Evolutionary conservation across 2,329 filamentous ascomycete species (phyloP).

Genomic region (Alternaria atra): DNA sequence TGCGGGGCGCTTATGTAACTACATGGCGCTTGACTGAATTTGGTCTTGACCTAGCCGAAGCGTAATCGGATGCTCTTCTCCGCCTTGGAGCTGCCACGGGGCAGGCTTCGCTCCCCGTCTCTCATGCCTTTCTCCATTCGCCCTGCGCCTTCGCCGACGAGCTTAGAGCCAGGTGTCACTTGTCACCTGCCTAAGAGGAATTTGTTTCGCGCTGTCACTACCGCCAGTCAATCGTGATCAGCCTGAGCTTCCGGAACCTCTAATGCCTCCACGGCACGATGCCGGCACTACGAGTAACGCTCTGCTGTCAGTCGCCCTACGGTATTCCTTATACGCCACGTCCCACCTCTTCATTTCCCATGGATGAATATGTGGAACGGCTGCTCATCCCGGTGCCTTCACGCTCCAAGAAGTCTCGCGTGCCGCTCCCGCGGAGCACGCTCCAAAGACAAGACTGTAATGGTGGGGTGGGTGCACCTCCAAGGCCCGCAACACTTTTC

Average conservation of each 20-base stretch:
- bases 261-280: neutral
- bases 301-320: neutral
- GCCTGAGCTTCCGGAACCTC: neutral
- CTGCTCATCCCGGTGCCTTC: neutral
- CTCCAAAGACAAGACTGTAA: neutral
- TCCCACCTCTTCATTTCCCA: neutral
- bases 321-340: neutral
- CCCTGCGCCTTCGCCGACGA: constrained; percentile 1
- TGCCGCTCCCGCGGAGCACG: neutral
- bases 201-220: neutral
- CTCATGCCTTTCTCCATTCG: neutral
- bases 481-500: neutral
- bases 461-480: neutral
- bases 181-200: neutral
- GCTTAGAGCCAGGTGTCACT: neutral
- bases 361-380: neutral
- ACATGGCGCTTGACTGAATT: neutral
- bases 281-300: neutral
- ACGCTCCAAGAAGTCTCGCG: neutral
- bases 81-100: neutral
- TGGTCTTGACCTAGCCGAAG: neutral
- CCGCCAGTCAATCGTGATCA: neutral
- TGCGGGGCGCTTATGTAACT: constrained; percentile 10
- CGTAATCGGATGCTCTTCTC: neutral
- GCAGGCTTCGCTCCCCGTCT: neutral